Conservation (phyloP, 2,329 filamentous ascomycete species). For the Didymella segeticola region DNA sequence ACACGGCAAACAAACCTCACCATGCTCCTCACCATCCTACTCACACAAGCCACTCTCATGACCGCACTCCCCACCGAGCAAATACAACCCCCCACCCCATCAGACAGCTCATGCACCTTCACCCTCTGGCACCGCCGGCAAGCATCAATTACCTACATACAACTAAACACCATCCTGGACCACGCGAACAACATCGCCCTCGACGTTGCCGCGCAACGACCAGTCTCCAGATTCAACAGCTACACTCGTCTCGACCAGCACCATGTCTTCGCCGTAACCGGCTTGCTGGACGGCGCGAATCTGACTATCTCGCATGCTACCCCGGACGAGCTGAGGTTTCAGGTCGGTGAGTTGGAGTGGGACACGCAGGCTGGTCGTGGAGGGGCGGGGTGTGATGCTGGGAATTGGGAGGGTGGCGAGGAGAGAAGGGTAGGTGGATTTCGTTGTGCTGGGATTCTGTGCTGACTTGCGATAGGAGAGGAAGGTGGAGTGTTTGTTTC, state of each 20-base stretch:
- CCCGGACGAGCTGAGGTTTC: neutral
- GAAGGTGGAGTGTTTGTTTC: slow-evolving; percentile 1
- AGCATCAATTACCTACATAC: slow-evolving; percentile 20
- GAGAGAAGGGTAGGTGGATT: neutral
- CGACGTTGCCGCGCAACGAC: slow-evolving; percentile 20
- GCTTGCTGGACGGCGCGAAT: slow-evolving; percentile 17
- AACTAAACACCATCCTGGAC: slow-evolving; percentile 20
- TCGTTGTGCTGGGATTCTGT: too few relatives aligned
- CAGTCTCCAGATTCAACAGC: slow-evolving; percentile 17
- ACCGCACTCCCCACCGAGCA: neutral
- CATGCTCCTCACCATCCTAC: neutral
- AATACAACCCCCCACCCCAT: neutral
- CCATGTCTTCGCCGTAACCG: slow-evolving; percentile 15
- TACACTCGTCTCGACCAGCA: slow-evolving; percentile 17
- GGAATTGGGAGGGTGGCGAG: neutral
- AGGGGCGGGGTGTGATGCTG: neutral
- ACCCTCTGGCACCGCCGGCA: slow-evolving; percentile 25
- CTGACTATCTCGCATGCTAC: slow-evolving; percentile 2
- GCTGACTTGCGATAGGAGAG: neutral
- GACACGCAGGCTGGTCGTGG: neutral
- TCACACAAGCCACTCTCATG: neutral
- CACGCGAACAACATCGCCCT: slow-evolving; percentile 21
- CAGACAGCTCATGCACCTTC: slow-evolving; percentile 24
- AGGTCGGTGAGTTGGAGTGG: neutral
- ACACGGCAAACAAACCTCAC: neutral